Base-by-base conservation (phyloP, 768 basidiomycete species). In the Suillus variegatus region DNA sequence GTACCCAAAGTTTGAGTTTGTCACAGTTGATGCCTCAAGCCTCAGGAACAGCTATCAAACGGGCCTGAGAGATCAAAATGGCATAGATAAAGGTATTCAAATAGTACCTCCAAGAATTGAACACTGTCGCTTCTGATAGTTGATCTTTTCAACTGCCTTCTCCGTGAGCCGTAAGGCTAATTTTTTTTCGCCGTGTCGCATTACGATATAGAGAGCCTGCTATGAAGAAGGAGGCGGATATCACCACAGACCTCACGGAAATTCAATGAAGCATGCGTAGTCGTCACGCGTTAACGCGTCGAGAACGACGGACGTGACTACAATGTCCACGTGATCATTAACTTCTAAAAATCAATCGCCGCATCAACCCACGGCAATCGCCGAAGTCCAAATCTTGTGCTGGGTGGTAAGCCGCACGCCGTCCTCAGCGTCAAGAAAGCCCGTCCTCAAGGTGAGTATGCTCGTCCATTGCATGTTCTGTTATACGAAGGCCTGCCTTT, bases 401-500 rank as follows among this genome's bases (percentile, higher is more conserved):
- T 10, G 62, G 1, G 41, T 12, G 10, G 55, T 62, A 55, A 54
- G 18, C 64, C 67, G 67, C 64, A 72, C 70, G 66, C 57, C 16
- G 63, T 69, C 69, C 61, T 70, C 74, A 74, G 68, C 70, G 74
- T 75, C 75, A 64, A 74, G 73, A 73, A 69, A 65, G 64, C 71
- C 74, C 69, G 43, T 43, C 74, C 67, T 74, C 76, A 72, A 78
- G 75, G 75, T 76, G 64, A 60, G 75, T 76, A 67, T 63, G 18
- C 28, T 61, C 58, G 32, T 65, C 25, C 55, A 65, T 64, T 65
- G 14, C 46, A 28, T 41, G 16, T 12, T 38, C 38, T 52, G 25
- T 60, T 63, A 9, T 57, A 16, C n/a, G 56, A 49, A 35, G 55
- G 51, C 43, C n/a, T 60, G 58, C 22, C 14, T 28, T 64, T 43